Conservation (phyloP, 1,284 basidiomycete genomes). For the Heterobasidion annosum region DNA sequence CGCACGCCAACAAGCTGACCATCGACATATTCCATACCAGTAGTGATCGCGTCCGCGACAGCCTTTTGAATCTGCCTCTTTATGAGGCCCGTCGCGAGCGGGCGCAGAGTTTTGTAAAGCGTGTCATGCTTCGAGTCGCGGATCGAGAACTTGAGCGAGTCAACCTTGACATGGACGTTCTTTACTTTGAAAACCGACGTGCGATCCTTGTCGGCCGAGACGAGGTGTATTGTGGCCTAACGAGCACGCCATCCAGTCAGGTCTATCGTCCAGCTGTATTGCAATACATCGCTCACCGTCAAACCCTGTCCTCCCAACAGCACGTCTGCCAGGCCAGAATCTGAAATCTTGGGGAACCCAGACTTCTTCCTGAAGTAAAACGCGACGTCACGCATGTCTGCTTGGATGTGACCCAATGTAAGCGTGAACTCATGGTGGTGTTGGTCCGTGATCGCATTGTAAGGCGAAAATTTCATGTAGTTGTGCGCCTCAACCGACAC, state of each 20-base stretch:
- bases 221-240: slow-evolving; percentile 46
- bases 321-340: slow-evolving; percentile 91
- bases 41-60: slow-evolving; percentile 67
- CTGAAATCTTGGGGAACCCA: slow-evolving; percentile 74
- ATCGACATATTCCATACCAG: slow-evolving; percentile 80
- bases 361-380: slow-evolving; percentile 81
- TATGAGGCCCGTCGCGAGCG: slow-evolving; percentile 72
- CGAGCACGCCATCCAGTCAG: slow-evolving; percentile 1
- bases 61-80: slow-evolving; percentile 90
- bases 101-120: slow-evolving; percentile 77
- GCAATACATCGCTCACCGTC: slow-evolving; percentile 25
- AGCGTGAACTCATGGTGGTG: slow-evolving; percentile 65
- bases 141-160: slow-evolving; percentile 84
- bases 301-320: slow-evolving; percentile 77
- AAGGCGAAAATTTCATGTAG: slow-evolving; percentile 77
- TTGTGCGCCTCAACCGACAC: slow-evolving; percentile 80
- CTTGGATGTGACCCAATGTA: slow-evolving; percentile 80
- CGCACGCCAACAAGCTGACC: slow-evolving; percentile 79
- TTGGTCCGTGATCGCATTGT: slow-evolving; percentile 50
- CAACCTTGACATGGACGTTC: slow-evolving; percentile 73
- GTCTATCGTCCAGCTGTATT: no score
- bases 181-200: slow-evolving; percentile 72
- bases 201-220: slow-evolving; percentile 23
- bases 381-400: slow-evolving; percentile 88
- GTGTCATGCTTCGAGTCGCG: slow-evolving; percentile 89